Evolutionary conservation across 139 green algal species (phyloP), one percentile per base, ranked within the genome.

Genomic region (Coelastrella sp.): DNA sequence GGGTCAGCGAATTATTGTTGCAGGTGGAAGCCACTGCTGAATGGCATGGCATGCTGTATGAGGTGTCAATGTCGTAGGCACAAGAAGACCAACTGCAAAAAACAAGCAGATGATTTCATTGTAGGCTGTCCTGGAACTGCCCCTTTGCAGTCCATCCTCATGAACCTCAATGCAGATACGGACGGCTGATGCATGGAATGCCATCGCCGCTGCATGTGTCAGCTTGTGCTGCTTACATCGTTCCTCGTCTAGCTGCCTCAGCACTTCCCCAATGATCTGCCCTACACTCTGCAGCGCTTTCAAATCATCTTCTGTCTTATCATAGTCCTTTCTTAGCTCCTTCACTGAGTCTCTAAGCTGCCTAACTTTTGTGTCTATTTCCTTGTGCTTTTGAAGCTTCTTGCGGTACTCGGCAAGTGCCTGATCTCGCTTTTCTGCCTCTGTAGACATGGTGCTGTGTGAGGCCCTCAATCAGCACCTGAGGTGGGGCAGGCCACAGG

Each of bases 261-360:
- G 95, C 57, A 99, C 98, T 93, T 99, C 98, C 6, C 98, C 98
- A 56, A 99, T 99, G 85, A 99, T 99, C 90, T 99, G 98, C 25
- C 98, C 98, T 8, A 99, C 98, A 90, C 97, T 99, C 91, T 99
- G 98, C 90, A 99, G 93, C 12, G 98, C 97, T 84, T 99, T 99
- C 8, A 99, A 93, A 85, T 99, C 98, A 61, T 99, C 97, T 94
- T 99, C 98, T n/a, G 98, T 99, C 93, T 99, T 99, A 90, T 99
- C 98, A 91, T 98, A 99, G 9, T 98, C 95, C 90, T 96, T 97
- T 82, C 98, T 97, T 4, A 96, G 87, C 65, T 95, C 94, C 92
- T 97, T 98, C 0, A 99, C 95, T 19, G 96, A 90, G 4, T 98
- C 95, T 6, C 98, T 90, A 49, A 98, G 95, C 7, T 89, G 88